Percentiles rank a stretch among this genome's conserved stretches.
Conservation (phyloP, 2,329 filamentous ascomycete genomes). For the Xylariaceae sp. region DNA sequence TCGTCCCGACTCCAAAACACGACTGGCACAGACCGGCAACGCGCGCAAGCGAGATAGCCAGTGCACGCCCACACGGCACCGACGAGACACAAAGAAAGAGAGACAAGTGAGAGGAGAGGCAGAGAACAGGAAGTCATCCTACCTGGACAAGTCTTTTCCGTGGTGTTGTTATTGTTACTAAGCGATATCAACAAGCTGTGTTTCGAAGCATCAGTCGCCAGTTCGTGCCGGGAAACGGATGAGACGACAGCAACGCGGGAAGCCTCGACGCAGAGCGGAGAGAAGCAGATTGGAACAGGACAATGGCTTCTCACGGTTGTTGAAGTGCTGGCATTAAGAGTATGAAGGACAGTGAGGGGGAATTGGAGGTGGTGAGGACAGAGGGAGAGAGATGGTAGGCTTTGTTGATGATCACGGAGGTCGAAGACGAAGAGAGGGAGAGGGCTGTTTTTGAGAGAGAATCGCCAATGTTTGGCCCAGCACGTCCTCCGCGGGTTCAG, state of each 20-base stretch:
- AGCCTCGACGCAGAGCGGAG: not conserved
- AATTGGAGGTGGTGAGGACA: constrained; percentile 4
- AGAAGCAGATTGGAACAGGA: constrained; percentile 5
- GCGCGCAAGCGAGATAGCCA: not conserved
- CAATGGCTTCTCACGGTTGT: not conserved
- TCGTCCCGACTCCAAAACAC: constrained; percentile 8
- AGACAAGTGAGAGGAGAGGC: not conserved
- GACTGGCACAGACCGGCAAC: constrained; percentile 1
- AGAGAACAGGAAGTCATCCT: constrained; percentile 7
- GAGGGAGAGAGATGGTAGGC: constrained; percentile 3
- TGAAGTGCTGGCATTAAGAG: constrained; percentile 1
- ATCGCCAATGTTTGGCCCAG: constrained; percentile 23
- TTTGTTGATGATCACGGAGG: constrained; percentile 15
- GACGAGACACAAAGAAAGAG: not conserved
- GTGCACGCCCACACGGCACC: not conserved
- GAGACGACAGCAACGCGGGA: constrained; percentile 4
- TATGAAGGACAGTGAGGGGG: constrained; percentile 7
- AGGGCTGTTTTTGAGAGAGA: constrained; percentile 25
- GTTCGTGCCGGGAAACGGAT: too few species aligned
- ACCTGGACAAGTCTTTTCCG: constrained; percentile 12
- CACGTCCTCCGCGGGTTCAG: constrained; percentile 1
- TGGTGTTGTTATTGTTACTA: constrained; percentile 12
- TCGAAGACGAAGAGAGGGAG: constrained; percentile 5
- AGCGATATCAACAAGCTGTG: constrained; percentile 25
- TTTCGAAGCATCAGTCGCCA: constrained; percentile 3